Evolutionary conservation across 1,284 basidiomycete genomes (phyloP), one percentile per base, ranked within the genome.

Genomic region (Leccinum proliferum): DNA sequence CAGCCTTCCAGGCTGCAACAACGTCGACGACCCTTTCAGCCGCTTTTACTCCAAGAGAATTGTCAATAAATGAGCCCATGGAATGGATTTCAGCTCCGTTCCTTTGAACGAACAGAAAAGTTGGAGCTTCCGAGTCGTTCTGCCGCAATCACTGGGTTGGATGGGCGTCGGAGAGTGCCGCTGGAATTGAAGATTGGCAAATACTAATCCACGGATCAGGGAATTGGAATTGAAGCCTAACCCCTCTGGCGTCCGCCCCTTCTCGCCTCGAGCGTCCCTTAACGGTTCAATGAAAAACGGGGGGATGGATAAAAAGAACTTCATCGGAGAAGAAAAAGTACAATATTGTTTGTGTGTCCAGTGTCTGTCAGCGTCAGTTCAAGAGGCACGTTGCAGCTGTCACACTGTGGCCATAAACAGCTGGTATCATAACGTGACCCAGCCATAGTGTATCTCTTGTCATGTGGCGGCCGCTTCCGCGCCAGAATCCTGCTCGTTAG

Each of bases 41-140:
- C 67, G 69, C 70, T 29, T 63, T 67, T 60, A 57, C 64, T 70
- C 70, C 69, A 52, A 63, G 52, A 64, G 69, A 69, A 72, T 11
- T 52, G n/a, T 59, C 43, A 37, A 60, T 61, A 60, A 64, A 50
- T 56, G 56, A 7, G 39, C 15, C 29, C 41, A 53, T 61, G 46
- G 60, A 59, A 55, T 56, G 60, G 57, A 65, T 21, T 21, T 21
- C 21, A 48, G 55, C 34, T 39, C 64, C 57, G 52, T 60, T 62
- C 43, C 58, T 63, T 48, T 61, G n/a, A 55, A 59, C 57, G 61
- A 68, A 67, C 59, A 9, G 14, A 64, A 43, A n/a, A 12, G 21
- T 52, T 15, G 21, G 12, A 21, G 18, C 21, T 21, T 50, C 48
- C 60, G 57, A 55, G 41, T 60, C 61, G 64, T 63, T 63, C 57